Evolutionary conservation across 2,329 filamentous ascomycete genomes (phyloP).

Genomic region (Penicillium sp.): DNA sequence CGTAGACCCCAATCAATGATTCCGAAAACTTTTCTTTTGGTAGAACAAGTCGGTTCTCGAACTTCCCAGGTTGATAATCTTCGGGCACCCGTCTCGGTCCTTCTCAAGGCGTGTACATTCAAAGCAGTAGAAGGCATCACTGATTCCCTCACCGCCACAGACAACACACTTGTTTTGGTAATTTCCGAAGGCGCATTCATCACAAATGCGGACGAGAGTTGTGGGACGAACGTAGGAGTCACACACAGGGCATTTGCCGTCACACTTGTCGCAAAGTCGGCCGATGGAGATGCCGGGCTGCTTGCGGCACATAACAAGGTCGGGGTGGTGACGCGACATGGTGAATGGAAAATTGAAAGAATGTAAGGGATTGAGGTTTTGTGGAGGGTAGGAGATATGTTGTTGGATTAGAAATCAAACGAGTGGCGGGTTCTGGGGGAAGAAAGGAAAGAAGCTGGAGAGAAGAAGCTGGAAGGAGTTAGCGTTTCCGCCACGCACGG

Average conservation of each 20-base stretch:
- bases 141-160: slow-evolving; percentile 96
- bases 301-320: slow-evolving; percentile 99
- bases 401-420: background rate
- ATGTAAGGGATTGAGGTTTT: background rate
- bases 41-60: slow-evolving; percentile 88
- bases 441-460: background rate
- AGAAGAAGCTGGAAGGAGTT: slow-evolving; percentile 47
- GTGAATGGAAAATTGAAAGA: slow-evolving; percentile 24
- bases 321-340: slow-evolving; percentile 95
- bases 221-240: slow-evolving; percentile 98
- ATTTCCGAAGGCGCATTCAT: slow-evolving; percentile 99
- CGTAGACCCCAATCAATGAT: slow-evolving; percentile 35
- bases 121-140: slow-evolving; percentile 98
- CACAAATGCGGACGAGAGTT: slow-evolving; percentile 95
- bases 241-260: slow-evolving; percentile 98
- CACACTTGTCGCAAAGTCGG: slow-evolving; percentile 98
- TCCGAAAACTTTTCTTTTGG: slow-evolving; percentile 64
- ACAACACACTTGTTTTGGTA: slow-evolving; percentile 99
- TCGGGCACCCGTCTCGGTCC: slow-evolving; percentile 94
- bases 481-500: slow-evolving; percentile 41
- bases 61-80: slow-evolving; percentile 98
- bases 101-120: slow-evolving; percentile 97
- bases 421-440: background rate
- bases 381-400: background rate
- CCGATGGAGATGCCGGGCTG: slow-evolving; percentile 97